Evolutionary conservation across 192 early-diverging fungal species (phyloP), one percentile per base, ranked within the genome.

Genomic region (Umbelopsis ramanniana): DNA sequence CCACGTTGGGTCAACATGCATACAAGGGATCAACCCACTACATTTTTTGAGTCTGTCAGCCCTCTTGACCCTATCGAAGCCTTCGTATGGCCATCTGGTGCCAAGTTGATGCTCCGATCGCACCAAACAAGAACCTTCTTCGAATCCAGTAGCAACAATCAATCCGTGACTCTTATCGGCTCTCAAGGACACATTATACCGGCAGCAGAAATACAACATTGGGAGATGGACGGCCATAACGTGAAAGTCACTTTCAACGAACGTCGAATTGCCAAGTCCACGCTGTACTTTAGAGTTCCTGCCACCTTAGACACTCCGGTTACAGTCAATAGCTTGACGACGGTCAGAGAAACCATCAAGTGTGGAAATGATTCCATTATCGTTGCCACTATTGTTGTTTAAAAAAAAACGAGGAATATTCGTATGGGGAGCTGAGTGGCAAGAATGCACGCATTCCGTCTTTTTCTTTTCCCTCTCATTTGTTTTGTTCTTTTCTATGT

Each of bases 141-240:
- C 21, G 54, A 54, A 63, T 63, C 57, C 21, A 60, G 69, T 17
- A 46, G 19, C 17, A 47, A 43, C 6, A 29, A 66, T 35, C 43
- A 57, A 21, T 21, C 57, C 7, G 57, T 73, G 21, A 46, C n/a
- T 5, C 73, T 77, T 45, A 67, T 67, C n/a, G 76, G 76, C 3
- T 73, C 76, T 37, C 72, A 72, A 66, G 76, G 72, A 19, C 72
- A 73, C 29, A 55, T 73, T 9, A 48, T 77, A 15, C 72, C 76
- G 43, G 72, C 72, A 46, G 46, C 45, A 40, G 76, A 77, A 66
- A 77, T 77, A 33, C 57, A 74, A 68, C 54, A 47, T 1, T 69
- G 67, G 24, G 29, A 68, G 15, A 52, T 37, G 12, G 57, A 37
- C 0, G 57, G 57, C 3, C 57, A 63, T 19, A 37, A 22, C 3